These are phyloP conservation scores for Thelonectria olida DNA, from an alignment of 2,329 filamentous ascomycete genomes.

Conservation along the genomic window DNA sequence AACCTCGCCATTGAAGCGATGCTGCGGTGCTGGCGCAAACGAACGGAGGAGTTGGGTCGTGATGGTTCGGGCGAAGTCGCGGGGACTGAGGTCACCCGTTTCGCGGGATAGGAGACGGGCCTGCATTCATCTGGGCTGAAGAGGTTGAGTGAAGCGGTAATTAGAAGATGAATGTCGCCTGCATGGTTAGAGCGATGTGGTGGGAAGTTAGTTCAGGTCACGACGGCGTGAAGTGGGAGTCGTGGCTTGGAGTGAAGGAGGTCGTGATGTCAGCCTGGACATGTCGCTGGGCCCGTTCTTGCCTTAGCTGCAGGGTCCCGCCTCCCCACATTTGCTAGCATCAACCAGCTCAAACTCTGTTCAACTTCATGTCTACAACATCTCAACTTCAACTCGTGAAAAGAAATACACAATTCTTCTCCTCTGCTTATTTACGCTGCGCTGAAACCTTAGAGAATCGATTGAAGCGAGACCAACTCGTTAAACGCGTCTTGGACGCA, in stretches of 20 bases:
- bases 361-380: constrained; percentile 4
- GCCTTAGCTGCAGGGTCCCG: constrained; percentile 16
- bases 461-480: not conserved
- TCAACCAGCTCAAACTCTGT: constrained; percentile 28
- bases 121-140: constrained; percentile 66
- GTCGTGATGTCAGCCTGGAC: constrained; percentile 36
- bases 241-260: not conserved
- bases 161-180: not conserved
- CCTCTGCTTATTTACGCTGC: not conserved
- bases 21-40: constrained; percentile 72
- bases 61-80: constrained; percentile 71
- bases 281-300: not conserved
- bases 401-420: not conserved
- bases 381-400: not conserved
- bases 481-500: not conserved
- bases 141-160: not conserved
- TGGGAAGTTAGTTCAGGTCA: not conserved
- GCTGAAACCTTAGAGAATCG: not conserved
- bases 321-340: constrained; percentile 30
- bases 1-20: constrained; percentile 72
- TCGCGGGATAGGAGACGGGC: constrained; percentile 80
- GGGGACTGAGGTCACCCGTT: constrained; percentile 71
- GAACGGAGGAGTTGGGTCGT: constrained; percentile 72
- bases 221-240: constrained; percentile 3
- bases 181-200: not conserved